Percentiles rank a stretch among this genome's conserved stretches.
These are phyloP conservation scores for Lindgomyces ingoldianus DNA, from an alignment of 495 filamentous ascomycete species.

Conservation along the genomic window DNA sequence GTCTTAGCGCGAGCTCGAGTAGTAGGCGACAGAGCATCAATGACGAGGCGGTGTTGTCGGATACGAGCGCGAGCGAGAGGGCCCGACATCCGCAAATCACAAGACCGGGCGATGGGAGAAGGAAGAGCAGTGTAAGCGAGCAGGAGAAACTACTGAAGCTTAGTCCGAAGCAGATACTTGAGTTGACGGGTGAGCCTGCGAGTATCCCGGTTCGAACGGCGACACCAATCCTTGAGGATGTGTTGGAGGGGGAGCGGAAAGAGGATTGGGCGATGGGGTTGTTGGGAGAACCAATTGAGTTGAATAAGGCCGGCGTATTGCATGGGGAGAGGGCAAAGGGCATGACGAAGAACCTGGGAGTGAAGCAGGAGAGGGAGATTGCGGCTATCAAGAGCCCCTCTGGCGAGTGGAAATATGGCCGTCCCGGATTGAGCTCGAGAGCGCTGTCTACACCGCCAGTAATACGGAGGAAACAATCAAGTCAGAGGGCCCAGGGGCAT, in stretches of 20 bases:
- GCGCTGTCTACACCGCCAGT: conserved; percentile 45
- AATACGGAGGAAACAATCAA: conserved; percentile 44
- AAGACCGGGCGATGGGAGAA: conserved; percentile 26
- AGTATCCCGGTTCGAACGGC: conserved; percentile 42
- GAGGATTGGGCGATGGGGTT: neutral
- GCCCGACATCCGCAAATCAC: conserved; percentile 20
- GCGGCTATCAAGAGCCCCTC: conserved; percentile 27
- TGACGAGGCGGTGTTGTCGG: conserved; percentile 29
- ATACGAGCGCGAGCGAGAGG: conserved; percentile 16
- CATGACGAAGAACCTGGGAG: conserved; percentile 4
- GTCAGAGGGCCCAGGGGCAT: conserved; percentile 23
- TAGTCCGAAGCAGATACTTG: conserved; percentile 58
- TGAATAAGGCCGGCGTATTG: neutral
- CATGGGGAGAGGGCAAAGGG: conserved; percentile 6
- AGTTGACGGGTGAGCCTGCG: conserved; percentile 56
- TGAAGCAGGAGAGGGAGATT: conserved; percentile 27
- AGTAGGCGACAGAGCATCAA: conserved; percentile 16
- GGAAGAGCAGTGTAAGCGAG: conserved; percentile 34
- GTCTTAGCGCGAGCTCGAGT: neutral
- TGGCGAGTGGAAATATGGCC: conserved; percentile 20
- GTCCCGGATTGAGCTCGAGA: conserved; percentile 40
- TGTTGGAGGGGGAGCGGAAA: conserved; percentile 4
- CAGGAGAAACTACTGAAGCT: conserved; percentile 52
- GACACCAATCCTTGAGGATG: conserved; percentile 32
- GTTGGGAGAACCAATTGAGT: neutral